Conservation (phyloP, 78 protist species). For the Dictyostelium firmibasis region DNA sequence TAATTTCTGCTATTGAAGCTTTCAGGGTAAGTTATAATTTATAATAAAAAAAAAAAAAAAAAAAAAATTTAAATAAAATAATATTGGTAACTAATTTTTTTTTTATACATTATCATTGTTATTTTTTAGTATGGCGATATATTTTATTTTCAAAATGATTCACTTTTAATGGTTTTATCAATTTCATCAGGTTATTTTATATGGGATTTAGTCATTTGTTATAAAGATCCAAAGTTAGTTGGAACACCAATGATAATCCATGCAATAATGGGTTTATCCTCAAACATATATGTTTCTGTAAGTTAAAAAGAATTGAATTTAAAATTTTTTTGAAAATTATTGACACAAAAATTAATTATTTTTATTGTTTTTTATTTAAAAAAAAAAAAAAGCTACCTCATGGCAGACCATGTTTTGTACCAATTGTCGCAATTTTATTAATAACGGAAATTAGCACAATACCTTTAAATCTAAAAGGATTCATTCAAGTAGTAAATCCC, state of each 20-base stretch:
- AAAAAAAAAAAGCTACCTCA: constrained; percentile 7
- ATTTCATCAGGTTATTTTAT: constrained; percentile 41
- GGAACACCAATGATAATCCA: constrained; percentile 45
- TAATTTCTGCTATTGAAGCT: neutral
- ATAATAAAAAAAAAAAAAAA: neutral
- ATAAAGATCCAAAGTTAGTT: neutral
- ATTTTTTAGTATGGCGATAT: neutral
- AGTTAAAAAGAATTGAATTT: neutral
- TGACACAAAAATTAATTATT: too few species aligned
- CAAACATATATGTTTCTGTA: constrained; percentile 33
- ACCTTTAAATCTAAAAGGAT: constrained; percentile 39
- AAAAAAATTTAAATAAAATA: too few species aligned
- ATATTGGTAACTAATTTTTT: too few species aligned
- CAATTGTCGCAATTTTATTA: neutral
- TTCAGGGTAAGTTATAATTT: neutral
- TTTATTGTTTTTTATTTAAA: neutral
- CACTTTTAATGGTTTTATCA: neutral
- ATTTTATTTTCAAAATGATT: neutral
- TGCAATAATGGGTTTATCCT: constrained; percentile 31
- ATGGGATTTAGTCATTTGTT: constrained; percentile 36
- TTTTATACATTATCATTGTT: neutral
- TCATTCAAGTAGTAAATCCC: constrained; percentile 23
- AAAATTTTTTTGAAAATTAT: neutral
- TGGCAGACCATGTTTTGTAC: constrained; percentile 20
- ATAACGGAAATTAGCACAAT: constrained; percentile 42